Evolutionary conservation across 768 basidiomycete species (phyloP), one percentile per base, ranked within the genome.

Genomic region (Termitomyces sp.): DNA sequence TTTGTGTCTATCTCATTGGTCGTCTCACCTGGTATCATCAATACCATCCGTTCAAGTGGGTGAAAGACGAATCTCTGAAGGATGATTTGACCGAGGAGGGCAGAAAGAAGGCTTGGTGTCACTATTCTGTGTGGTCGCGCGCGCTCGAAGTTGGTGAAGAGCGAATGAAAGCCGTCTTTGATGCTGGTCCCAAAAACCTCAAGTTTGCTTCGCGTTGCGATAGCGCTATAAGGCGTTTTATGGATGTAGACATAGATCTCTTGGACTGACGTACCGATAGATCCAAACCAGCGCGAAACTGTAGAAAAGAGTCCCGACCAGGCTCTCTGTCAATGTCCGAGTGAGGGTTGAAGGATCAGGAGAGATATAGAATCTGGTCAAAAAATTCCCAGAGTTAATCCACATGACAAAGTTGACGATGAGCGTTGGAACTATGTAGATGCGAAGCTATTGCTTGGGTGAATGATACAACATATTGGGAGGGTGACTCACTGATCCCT

Each of bases 121-220:
- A 79, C 81, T 50, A 86, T 64, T 26, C 74, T 69, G 81, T 84
- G 84, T 2, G 82, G 85, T 22, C 74, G 75, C n/a, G 74, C 72
- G 42, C 80, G 77, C 65, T 87, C 85, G n/a, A 81, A 80, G 13
- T 77, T 77, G 0, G 85, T 85, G 57, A 85, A 74, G 27, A 87
- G 72, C 51, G 80, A 61, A 24, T 77, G 76, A 9, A 86, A 68
- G 16, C 83, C 78, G 56, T 76, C 71, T 22, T 76, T 63, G 3
- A 73, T 70, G 41, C 72, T 64, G 2, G 73, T 70, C 32, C 73
- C 69, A 62, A 80, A 73, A 53, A 72, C 78, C 8, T 81, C 79
- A 9, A 87, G 68, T 59, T 75, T 79, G 63, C 79, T 76, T 0
- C 81, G 82, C 0, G 84, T 87, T 5, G 77, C 78, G 48, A 87